Evolutionary conservation across 2,329 filamentous ascomycete species (phyloP).

Genomic region (Nemania bipapillata): DNA sequence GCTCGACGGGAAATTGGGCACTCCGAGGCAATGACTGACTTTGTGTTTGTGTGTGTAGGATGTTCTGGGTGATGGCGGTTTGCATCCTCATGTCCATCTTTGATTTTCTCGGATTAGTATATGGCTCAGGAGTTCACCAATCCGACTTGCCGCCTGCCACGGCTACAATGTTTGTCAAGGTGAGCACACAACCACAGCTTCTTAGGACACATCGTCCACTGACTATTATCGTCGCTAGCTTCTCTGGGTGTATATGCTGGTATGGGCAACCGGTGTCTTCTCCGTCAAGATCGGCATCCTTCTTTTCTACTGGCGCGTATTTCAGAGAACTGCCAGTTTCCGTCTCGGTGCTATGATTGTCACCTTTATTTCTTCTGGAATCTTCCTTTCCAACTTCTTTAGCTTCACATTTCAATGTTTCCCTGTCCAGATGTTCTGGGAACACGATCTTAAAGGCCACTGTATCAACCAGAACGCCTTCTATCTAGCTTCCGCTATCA

Average conservation of each 20-base stretch:
- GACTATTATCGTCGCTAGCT: slow-evolving; percentile 30
- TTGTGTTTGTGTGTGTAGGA: slow-evolving; percentile 40
- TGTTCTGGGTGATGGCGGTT: slow-evolving; percentile 46
- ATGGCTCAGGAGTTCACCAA: slow-evolving; percentile 45
- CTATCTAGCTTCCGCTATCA: slow-evolving; percentile 45
- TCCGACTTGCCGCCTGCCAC: slow-evolving; percentile 37
- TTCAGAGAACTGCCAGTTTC: slow-evolving; percentile 42
- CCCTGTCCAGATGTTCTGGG: slow-evolving; percentile 44
- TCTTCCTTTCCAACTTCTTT: slow-evolving; percentile 46
- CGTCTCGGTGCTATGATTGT: slow-evolving; percentile 43
- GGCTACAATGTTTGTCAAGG: slow-evolving; percentile 43
- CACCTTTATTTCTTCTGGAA: slow-evolving; percentile 40
- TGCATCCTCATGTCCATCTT: slow-evolving; percentile 43
- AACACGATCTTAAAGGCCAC: slow-evolving; percentile 28
- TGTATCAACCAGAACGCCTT: slow-evolving; percentile 46
- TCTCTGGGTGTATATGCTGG: slow-evolving; percentile 47
- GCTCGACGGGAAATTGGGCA: not conserved
- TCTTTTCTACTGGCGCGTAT: slow-evolving; percentile 49
- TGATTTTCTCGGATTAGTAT: slow-evolving; percentile 43
- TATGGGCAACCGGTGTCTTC: slow-evolving; percentile 47
- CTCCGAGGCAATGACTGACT: slow-evolving; percentile 18
- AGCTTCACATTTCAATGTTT: slow-evolving; percentile 44
- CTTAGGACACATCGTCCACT: not conserved
- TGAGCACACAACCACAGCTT: slow-evolving; percentile 22
- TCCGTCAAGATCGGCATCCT: slow-evolving; percentile 49